Evolutionary conservation across 495 filamentous ascomycete species (phyloP).

Genomic region (Penicillium verhagenii): DNA sequence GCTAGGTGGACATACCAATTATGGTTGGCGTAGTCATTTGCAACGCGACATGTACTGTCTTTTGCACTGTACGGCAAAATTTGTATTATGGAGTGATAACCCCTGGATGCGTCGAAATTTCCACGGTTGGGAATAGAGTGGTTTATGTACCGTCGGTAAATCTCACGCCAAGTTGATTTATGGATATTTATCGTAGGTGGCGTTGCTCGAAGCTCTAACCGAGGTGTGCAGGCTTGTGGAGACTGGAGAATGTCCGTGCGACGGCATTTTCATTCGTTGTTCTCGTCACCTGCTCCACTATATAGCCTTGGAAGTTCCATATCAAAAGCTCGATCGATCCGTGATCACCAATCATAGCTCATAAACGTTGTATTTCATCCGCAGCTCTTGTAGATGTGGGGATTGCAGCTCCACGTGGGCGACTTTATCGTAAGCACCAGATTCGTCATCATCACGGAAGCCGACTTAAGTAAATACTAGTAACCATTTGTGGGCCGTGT

Average conservation of each 20-base stretch:
- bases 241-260: not conserved
- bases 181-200: not conserved
- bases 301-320: not conserved
- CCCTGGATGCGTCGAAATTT: not conserved
- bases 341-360: not conserved
- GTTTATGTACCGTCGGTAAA: not conserved
- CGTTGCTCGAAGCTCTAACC: not conserved
- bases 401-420: too few species aligned
- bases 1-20: too few species aligned
- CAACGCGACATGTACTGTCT: too few species aligned
- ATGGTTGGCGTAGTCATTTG: too few species aligned
- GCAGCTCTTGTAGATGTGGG: too few species aligned
- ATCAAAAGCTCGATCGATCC: not conserved
- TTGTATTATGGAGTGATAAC: not conserved
- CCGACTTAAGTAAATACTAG: too few species aligned
- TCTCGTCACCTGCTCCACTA: not conserved
- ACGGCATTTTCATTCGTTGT: not conserved
- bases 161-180: not conserved
- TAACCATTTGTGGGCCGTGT: too few species aligned
- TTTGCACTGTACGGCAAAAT: not conserved
- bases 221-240: not conserved
- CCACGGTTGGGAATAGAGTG: not conserved
- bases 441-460: too few species aligned
- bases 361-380: too few species aligned
- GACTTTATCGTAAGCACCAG: too few species aligned